Evolutionary conservation across 2,329 filamentous ascomycete species (phyloP), one percentile per base, ranked within the genome.

Genomic region (Acrodontium crateriforme): DNA sequence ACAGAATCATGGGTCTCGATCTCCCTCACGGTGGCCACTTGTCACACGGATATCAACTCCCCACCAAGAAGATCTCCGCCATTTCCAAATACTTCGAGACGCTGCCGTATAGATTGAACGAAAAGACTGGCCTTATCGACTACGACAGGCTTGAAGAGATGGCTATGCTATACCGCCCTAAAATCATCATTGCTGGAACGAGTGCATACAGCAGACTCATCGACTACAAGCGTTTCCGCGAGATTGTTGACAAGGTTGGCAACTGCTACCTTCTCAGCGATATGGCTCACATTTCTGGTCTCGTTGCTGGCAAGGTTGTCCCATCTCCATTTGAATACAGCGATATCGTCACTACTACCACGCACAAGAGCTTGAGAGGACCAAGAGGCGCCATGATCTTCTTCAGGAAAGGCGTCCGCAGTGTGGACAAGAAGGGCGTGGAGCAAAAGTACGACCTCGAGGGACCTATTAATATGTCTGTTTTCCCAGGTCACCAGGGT

Each of bases 81-180:
- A 76, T 98, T 41, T 95, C 87, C 32, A 95, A 92, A 54, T 98
- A 98, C 64, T 98, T 98, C 55, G 89, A 98, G 64, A 98, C 89
- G 18, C 65, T 98, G 38, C 89, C 89, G 4, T 98, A 98, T 66
- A 77, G 83, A 34, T 70, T 95, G 30, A 74, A 94, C 61, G 80
- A 91, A 51, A 67, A 75, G 38, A 95, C 87, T 5, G 89, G 89
- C 35, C 67, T 87, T 44, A 98, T 98, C 50, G 85, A 98, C 64
- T 98, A 98, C 58, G 76, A 82, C 50, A 78, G 78, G 52, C 70
- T 98, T 29, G 85, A 92, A 58, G 75, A 91, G 54, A 68, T 84
- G 36, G 87, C 89, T 27, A 66, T 76, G 48, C 62, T 93, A 45
- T 98, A 94, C 67, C 74, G 89, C 34, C 89, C 89, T 46, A 95